Percentiles rank a stretch among this genome's conserved stretches.
Conservation (phyloP, 768 basidiomycete species). For the Kwoniella mangroviensis region DNA sequence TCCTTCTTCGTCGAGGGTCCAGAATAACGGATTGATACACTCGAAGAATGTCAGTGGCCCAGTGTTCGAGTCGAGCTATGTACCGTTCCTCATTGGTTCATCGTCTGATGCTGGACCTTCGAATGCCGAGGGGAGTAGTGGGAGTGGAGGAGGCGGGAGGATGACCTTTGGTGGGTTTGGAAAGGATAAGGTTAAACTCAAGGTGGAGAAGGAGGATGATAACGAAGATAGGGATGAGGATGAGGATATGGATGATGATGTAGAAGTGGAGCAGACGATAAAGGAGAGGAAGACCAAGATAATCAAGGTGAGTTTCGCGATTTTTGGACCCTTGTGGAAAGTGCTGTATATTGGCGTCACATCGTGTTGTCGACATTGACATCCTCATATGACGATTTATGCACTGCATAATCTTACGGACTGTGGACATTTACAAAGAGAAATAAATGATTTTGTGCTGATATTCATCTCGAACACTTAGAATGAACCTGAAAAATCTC, state of each 20-base stretch:
- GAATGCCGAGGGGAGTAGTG: neutral
- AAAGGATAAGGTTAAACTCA: conserved; percentile 22
- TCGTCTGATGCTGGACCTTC: neutral
- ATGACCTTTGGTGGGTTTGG: conserved; percentile 47
- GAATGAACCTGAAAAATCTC: neutral
- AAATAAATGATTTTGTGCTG: no score
- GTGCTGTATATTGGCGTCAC: neutral
- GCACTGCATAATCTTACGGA: no score
- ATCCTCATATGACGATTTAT: no score
- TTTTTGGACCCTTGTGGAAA: neutral
- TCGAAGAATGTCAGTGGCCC: neutral
- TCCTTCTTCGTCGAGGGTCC: neutral
- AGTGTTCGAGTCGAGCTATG: conserved; percentile 31
- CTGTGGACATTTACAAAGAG: no score
- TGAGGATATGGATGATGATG: conserved; percentile 3
- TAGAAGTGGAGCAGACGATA: neutral
- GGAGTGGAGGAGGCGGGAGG: conserved; percentile 33
- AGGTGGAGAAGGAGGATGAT: conserved; percentile 23
- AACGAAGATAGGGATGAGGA: conserved; percentile 8
- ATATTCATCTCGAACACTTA: neutral
- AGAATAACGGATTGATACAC: neutral
- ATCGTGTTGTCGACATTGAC: no score
- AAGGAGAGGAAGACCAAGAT: conserved; percentile 11
- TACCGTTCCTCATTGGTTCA: conserved; percentile 21
- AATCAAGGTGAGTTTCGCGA: neutral